phyloP scores from a whole-genome alignment of 495 filamentous ascomycete genomes.

The Niebla homalea region DNA sequence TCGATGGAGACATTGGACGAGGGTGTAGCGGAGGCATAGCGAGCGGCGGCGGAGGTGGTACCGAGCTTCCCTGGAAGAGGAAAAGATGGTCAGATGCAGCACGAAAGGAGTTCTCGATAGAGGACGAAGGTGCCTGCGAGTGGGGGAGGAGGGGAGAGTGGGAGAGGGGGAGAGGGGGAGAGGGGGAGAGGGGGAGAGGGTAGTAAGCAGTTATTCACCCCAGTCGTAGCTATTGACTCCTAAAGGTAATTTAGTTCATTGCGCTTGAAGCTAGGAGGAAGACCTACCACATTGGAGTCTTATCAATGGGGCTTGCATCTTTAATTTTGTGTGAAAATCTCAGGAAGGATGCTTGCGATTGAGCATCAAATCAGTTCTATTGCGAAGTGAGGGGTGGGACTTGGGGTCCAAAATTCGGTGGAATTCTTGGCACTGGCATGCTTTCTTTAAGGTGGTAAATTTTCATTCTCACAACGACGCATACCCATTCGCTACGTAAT shows the following conservation, averaged over 20 bases:
- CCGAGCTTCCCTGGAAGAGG: slow-evolving; percentile 52
- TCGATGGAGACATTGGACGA: slow-evolving; percentile 58
- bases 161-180: slow-evolving; percentile 20
- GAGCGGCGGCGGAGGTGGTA: slow-evolving; percentile 56
- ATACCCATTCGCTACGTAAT: no score
- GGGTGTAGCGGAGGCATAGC: slow-evolving; percentile 66
- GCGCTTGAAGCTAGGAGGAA: neutral
- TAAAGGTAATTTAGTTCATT: slow-evolving; percentile 18
- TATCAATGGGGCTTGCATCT: slow-evolving; percentile 71
- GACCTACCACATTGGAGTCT: slow-evolving; percentile 78
- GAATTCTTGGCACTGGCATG: no score
- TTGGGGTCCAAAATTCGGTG: no score
- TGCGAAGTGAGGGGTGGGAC: no score
- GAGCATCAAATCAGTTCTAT: no score
- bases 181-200: slow-evolving; percentile 18
- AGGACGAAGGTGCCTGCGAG: neutral
- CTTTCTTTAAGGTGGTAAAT: no score
- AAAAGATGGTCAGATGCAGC: slow-evolving; percentile 16
- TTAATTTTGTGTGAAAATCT: no score
- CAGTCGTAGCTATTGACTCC: slow-evolving; percentile 97
- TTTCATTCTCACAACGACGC: no score
- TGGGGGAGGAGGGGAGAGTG: slow-evolving; percentile 19
- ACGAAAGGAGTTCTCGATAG: no score
- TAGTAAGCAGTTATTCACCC: slow-evolving; percentile 39
- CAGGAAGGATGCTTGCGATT: no score